Percentiles rank a stretch among this genome's conserved stretches.
Conservation (phyloP, 192 early-diverging fungal genomes). For the Linnemannia elongata region DNA sequence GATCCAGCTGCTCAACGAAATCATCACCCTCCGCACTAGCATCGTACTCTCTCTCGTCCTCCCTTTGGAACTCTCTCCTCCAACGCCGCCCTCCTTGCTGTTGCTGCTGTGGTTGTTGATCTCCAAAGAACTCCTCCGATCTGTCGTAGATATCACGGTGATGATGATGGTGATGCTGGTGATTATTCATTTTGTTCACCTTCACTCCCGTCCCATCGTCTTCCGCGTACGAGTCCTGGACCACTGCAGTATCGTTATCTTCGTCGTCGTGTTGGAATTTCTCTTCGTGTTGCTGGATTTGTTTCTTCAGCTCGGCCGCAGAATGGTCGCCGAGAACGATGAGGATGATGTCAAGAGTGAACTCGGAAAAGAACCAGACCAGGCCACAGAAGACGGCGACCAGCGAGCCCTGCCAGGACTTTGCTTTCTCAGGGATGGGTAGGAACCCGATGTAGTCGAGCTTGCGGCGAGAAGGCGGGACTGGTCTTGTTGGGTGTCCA, state of each 20-base stretch:
- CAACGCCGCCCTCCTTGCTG: not conserved
- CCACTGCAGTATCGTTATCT: not conserved
- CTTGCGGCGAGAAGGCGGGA: constrained; percentile 8
- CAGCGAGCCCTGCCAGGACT: constrained; percentile 13
- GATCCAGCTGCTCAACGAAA: constrained; percentile 2
- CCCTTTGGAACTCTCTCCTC: not conserved
- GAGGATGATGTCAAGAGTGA: constrained; percentile 25
- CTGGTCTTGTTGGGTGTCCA: not conserved
- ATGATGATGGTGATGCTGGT: not conserved
- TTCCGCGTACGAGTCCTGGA: not conserved
- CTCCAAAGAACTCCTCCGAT: not conserved
- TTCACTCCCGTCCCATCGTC: not conserved
- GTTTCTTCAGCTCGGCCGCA: not conserved
- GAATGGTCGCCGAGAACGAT: constrained; percentile 3
- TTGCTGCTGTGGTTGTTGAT: not conserved
- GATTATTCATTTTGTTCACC: not conserved
- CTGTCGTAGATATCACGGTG: not conserved
- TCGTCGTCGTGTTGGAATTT: not conserved
- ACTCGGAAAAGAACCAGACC: constrained; percentile 32
- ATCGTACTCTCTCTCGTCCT: not conserved
- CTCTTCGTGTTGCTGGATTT: not conserved
- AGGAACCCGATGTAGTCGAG: constrained; percentile 14
- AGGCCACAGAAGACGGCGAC: constrained; percentile 17
- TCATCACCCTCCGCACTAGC: not conserved
- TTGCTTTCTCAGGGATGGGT: constrained; percentile 5